Conservation (phyloP, 2,329 filamentous ascomycete species). For the Teratosphaeria epicoccoides region DNA sequence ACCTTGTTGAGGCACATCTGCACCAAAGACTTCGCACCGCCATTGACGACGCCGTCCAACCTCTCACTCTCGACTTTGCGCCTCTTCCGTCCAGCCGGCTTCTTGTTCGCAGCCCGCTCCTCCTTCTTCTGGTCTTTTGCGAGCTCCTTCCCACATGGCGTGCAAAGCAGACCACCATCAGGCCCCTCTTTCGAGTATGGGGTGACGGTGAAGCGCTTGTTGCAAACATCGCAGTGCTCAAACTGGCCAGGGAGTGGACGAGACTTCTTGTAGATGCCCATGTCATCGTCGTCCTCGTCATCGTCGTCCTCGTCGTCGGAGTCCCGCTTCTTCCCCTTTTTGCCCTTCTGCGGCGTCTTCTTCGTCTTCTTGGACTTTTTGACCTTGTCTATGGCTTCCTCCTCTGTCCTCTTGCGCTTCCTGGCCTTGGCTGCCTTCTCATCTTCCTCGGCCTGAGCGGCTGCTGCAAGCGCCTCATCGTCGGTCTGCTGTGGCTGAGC, state of each 20-base stretch:
- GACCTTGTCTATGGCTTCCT: slow-evolving; percentile 32
- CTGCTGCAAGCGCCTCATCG: slow-evolving; percentile 17
- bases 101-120: slow-evolving; percentile 49
- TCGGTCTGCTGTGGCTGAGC: slow-evolving; percentile 22
- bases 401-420: slow-evolving; percentile 48
- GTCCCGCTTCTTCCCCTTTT: slow-evolving; percentile 36
- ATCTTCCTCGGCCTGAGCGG: slow-evolving; percentile 20
- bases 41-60: slow-evolving; percentile 59
- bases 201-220: slow-evolving; percentile 85
- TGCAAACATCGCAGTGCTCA: slow-evolving; percentile 76
- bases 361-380: slow-evolving; percentile 34
- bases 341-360: slow-evolving; percentile 31
- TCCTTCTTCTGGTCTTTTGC: slow-evolving; percentile 54
- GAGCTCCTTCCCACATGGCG: slow-evolving; percentile 65
- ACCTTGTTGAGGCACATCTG: slow-evolving; percentile 55
- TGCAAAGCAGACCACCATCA: slow-evolving; percentile 76
- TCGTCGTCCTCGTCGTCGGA: slow-evolving; percentile 35
- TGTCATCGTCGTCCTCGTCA: slow-evolving; percentile 37
- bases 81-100: slow-evolving; percentile 49
- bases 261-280: slow-evolving; percentile 45
- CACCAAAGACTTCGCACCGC: slow-evolving; percentile 59
- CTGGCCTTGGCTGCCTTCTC: slow-evolving; percentile 32
- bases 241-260: slow-evolving; percentile 69
- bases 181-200: slow-evolving; percentile 75
- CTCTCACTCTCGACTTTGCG: slow-evolving; percentile 74